phyloP scores from a whole-genome alignment of 2,329 filamentous ascomycete genomes.

The Graphilbum sp. region DNA sequence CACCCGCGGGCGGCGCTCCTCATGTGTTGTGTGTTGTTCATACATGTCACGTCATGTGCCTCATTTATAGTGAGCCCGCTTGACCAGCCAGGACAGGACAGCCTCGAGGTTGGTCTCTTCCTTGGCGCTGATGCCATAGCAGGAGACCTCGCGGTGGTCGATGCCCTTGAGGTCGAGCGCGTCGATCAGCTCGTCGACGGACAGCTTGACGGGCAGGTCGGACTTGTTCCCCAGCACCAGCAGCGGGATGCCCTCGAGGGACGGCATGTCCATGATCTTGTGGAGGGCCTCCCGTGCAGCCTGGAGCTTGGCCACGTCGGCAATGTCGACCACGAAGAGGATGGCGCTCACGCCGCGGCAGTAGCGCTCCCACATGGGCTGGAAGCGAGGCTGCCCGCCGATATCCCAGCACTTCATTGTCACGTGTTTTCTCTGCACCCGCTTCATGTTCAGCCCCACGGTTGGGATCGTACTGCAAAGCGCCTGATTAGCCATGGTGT shows the following conservation, averaged over 20 bases:
- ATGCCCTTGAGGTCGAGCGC: slow-evolving; percentile 79
- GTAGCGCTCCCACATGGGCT: slow-evolving; percentile 98
- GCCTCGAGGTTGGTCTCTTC: slow-evolving; percentile 98
- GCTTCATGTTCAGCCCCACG: slow-evolving; percentile 98
- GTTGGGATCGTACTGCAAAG: slow-evolving; percentile 79
- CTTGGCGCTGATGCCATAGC: slow-evolving; percentile 96
- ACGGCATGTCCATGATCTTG: slow-evolving; percentile 67
- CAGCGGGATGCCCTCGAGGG: slow-evolving; percentile 77
- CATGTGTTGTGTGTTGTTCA: no score
- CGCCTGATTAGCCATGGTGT: no score
- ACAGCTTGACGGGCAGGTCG: slow-evolving; percentile 77
- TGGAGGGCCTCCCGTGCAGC: slow-evolving; percentile 88
- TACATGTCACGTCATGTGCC: no score
- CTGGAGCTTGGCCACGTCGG: slow-evolving; percentile 64
- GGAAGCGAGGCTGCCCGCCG: slow-evolving; percentile 89
- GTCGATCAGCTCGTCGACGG: slow-evolving; percentile 91
- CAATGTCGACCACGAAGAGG: slow-evolving; percentile 95
- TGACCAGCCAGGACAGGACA: slow-evolving; percentile 91
- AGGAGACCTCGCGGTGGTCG: slow-evolving; percentile 85
- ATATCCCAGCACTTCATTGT: slow-evolving; percentile 99
- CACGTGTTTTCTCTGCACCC: slow-evolving; percentile 93
- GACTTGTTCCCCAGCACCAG: slow-evolving; percentile 96
- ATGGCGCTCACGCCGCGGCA: slow-evolving; percentile 96
- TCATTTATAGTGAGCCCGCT: slow-evolving; percentile 38
- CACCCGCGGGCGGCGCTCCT: no score